Evolutionary conservation across 164 flowering plant genomes (phyloP).

Genomic region (Tetracentron sinense): DNA sequence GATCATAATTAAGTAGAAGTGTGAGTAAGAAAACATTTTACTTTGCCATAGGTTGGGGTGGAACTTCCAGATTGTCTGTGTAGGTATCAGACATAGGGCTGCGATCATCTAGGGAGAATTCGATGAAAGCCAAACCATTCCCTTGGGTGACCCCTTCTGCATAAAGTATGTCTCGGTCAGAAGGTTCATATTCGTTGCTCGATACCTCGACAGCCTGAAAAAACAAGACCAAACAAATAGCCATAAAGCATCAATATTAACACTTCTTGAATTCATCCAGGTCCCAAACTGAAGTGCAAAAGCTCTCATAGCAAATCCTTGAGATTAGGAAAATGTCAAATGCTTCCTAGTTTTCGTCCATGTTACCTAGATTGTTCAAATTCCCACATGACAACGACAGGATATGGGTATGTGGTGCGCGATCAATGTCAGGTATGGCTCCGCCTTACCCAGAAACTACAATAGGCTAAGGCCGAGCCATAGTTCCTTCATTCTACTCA

Average conservation of each 20-base stretch:
- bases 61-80: conserved; percentile 68
- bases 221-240: conserved; percentile 9
- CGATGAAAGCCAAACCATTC: conserved; percentile 91
- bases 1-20: not conserved
- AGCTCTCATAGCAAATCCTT: not conserved
- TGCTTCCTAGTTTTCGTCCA: not conserved
- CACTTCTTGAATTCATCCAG: not conserved
- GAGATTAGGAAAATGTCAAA: not conserved
- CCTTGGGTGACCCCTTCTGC: conserved; percentile 98
- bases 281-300: not conserved
- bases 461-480: too few relatives aligned
- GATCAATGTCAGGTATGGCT: too few relatives aligned
- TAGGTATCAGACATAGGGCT: conserved; percentile 97
- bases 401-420: too few relatives aligned
- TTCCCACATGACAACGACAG: too few relatives aligned
- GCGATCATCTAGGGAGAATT: conserved; percentile 82
- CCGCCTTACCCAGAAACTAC: too few relatives aligned
- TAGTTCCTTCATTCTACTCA: too few relatives aligned
- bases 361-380: not conserved
- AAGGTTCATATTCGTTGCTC: conserved; percentile 95
- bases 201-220: conserved; percentile 93
- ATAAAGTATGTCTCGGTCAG: conserved; percentile 81
- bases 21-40: conserved; percentile 19
- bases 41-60: conserved; percentile 62
- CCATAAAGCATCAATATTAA: not conserved